Evolutionary conservation across 2,329 filamentous ascomycete species (phyloP).

Genomic region (Apiospora malaysiana): DNA sequence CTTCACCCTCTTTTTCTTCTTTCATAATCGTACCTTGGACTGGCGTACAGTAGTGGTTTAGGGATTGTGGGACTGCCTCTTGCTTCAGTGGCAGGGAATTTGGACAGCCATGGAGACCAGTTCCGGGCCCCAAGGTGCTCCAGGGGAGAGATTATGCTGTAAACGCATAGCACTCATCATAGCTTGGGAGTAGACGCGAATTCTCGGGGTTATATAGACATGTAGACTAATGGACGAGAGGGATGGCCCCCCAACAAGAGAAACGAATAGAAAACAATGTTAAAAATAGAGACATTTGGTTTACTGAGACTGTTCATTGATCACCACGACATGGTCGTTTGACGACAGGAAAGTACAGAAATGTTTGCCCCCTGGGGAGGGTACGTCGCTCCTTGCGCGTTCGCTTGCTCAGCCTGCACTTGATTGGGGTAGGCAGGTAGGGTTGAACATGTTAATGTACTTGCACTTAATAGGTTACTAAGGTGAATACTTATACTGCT

Average conservation of each 20-base stretch:
- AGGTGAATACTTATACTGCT: no score
- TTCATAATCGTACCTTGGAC: background rate
- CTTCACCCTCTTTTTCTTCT: background rate
- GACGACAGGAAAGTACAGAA: background rate
- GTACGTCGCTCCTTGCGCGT: constrained; percentile 14
- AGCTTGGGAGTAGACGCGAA: constrained; percentile 2
- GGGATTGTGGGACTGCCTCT: background rate
- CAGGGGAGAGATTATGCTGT: background rate
- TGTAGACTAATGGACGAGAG: constrained; percentile 15
- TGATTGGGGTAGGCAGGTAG: no score
- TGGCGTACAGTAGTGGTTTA: background rate
- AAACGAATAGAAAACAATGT: constrained; percentile 1
- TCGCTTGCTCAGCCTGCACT: background rate
- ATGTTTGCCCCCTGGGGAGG: background rate
- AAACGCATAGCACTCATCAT: background rate
- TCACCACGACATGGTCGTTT: no score
- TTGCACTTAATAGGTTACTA: no score
- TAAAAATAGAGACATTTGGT: background rate
- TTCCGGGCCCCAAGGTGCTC: background rate
- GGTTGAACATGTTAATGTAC: no score
- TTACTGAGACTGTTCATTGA: background rate
- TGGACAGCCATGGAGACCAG: constrained; percentile 9
- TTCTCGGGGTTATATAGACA: constrained; percentile 17
- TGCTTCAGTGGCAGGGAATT: constrained; percentile 9
- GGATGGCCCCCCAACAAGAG: background rate